phyloP scores from a whole-genome alignment of 179 eudicot species.

The Silene coronaria region DNA sequence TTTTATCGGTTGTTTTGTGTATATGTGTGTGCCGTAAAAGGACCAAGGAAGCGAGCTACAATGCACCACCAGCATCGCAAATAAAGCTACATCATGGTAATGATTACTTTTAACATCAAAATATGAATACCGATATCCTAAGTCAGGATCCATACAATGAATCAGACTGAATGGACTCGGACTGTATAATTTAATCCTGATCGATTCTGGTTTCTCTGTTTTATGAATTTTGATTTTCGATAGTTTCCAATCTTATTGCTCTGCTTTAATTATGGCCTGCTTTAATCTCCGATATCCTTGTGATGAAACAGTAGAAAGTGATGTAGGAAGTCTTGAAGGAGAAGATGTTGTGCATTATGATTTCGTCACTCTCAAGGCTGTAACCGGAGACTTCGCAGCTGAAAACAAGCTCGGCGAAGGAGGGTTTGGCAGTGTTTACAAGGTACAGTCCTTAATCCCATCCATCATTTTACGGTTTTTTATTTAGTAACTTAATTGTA shows the following conservation, averaged over 20 bases:
- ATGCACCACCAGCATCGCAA: not conserved
- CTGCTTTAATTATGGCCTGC: not conserved
- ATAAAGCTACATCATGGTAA: too few relatives aligned
- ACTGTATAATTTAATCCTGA: too few relatives aligned
- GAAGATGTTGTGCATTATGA: conserved; percentile 3
- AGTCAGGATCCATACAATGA: not conserved
- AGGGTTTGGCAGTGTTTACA: conserved; percentile 22
- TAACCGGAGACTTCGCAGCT: conserved; percentile 10
- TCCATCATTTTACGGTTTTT: too few relatives aligned
- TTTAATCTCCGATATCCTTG: not conserved
- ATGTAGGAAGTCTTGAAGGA: not conserved
- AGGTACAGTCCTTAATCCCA: conserved; percentile 3
- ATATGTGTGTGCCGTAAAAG: not conserved
- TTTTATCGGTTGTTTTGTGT: conserved; percentile 15
- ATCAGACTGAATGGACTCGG: too few relatives aligned
- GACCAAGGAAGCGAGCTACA: not conserved
- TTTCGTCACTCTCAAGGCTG: not conserved
- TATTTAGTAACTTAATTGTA: not conserved
- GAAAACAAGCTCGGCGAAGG: conserved; percentile 21
- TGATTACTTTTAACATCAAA: not conserved
- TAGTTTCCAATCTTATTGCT: not conserved
- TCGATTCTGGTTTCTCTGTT: not conserved
- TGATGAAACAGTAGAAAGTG: not conserved
- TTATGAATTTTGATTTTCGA: too few relatives aligned
- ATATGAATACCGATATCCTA: not conserved